Conservation (phyloP, 345 rosid genomes). For the Pistacia atlantica region DNA sequence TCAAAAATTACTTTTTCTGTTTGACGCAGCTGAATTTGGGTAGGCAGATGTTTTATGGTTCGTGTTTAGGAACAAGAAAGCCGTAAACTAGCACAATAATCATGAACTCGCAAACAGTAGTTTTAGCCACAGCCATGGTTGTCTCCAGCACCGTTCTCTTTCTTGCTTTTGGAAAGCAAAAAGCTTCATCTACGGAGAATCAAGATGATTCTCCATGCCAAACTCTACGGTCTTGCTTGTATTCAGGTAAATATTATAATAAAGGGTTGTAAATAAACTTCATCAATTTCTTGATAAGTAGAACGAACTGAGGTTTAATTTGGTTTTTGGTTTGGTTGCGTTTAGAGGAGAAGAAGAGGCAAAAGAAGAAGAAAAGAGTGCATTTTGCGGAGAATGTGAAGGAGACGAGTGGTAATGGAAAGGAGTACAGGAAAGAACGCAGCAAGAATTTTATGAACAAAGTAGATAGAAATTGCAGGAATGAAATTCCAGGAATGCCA, state of each 20-base stretch:
- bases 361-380: constrained; percentile 55
- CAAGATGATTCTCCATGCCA: constrained; percentile 10
- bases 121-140: constrained; percentile 79
- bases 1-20: too few species aligned
- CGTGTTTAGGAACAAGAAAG: too few species aligned
- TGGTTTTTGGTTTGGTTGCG: neutral
- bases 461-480: constrained; percentile 40
- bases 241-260: constrained; percentile 43
- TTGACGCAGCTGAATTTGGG: too few species aligned
- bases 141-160: constrained; percentile 74
- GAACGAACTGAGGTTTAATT: neutral
- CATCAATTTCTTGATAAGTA: too few species aligned
- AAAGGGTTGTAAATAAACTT: too few species aligned
- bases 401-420: constrained; percentile 58
- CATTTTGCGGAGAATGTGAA: constrained; percentile 78
- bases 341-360: constrained; percentile 46
- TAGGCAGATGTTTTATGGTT: too few species aligned
- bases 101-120: constrained; percentile 51
- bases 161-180: constrained; percentile 63
- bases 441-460: constrained; percentile 19
- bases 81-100: too few species aligned
- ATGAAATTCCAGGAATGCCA: constrained; percentile 52
- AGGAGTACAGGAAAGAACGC: constrained; percentile 50
- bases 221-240: constrained; percentile 54
- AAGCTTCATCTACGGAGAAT: constrained; percentile 26